These are phyloP conservation scores for Brasilioporus rufonigricans DNA, from an alignment of 768 basidiomycete species.

Conservation along the genomic window DNA sequence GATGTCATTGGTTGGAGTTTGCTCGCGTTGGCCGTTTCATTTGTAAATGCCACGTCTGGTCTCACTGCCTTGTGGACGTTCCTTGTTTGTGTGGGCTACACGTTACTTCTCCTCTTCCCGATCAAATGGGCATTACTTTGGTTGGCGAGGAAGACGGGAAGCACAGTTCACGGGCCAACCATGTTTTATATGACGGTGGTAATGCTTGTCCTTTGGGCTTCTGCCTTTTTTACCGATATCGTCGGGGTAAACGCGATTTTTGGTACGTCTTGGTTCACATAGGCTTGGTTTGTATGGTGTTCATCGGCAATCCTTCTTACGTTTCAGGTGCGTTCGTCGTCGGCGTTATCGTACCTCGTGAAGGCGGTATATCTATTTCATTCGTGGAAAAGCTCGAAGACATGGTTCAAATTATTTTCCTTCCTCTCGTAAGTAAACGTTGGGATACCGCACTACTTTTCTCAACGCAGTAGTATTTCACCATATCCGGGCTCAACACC, in stretches of 20 bases:
- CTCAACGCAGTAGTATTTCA: slow-evolving; percentile 71
- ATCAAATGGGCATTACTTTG: slow-evolving; percentile 59
- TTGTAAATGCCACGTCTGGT: slow-evolving; percentile 85
- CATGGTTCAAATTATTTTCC: slow-evolving; percentile 85
- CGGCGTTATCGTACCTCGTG: slow-evolving; percentile 81
- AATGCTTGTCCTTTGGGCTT: slow-evolving; percentile 77
- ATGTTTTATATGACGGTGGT: slow-evolving; percentile 87
- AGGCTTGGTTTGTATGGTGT: background rate
- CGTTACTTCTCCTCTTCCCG: slow-evolving; percentile 70
- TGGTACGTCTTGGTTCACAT: slow-evolving; percentile 40
- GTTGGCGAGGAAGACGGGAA: slow-evolving; percentile 77
- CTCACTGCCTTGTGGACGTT: slow-evolving; percentile 86
- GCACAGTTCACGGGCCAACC: slow-evolving; percentile 77
- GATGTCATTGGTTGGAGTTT: slow-evolving; percentile 89
- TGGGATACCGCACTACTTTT: background rate
- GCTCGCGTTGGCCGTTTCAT: slow-evolving; percentile 85
- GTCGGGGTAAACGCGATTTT: slow-evolving; percentile 96
- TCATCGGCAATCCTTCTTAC: background rate
- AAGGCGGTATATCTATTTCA: slow-evolving; percentile 79
- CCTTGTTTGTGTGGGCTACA: slow-evolving; percentile 77
- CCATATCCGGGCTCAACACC: slow-evolving; percentile 89
- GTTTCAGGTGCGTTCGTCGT: slow-evolving; percentile 73
- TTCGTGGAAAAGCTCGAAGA: slow-evolving; percentile 95
- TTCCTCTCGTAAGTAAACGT: slow-evolving; percentile 69
- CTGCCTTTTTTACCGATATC: slow-evolving; percentile 90